Evolutionary conservation across 2,329 filamentous ascomycete species (phyloP), one percentile per base, ranked within the genome.

Genomic region (Thermomyces lanuginosus): DNA sequence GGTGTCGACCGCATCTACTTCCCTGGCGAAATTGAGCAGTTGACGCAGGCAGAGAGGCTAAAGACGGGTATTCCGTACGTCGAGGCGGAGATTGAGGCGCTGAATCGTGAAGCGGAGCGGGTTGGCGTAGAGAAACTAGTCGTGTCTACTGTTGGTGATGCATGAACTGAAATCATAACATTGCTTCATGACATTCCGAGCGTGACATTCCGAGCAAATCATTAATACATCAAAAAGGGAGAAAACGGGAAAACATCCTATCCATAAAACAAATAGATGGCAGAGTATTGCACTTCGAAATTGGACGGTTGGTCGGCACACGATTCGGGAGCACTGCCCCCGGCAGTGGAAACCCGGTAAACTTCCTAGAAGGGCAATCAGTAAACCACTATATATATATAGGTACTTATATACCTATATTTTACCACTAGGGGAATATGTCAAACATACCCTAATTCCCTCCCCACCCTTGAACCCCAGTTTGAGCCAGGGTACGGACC

Each of bases 1-100:
- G 66, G 60, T 1, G 56, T 69, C 3, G 63, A 69, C 5, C 49
- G 60, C 15, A 66, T 72, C 12, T 69, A 63, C 36, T 69, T 66
- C 34, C 66, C 66, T 1, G 66, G 66, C 3, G 66, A 71, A 40
- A 61, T 69, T 28, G 66, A 70, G 40, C 57, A 64, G 32, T 37
- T 64, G 10, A 60, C 44, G 2, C 49, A 59, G 31, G 52, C 61
- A 31, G 48, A 49, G 34, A 47, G 59, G 26, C 37, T 46, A 23
- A 30, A 34, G 22, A 45, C 49, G 16, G 64, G 64, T 0, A 66
- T 69, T 33, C 63, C 63, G 3, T 60, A 57, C 36, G 55, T 59
- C 6, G 42, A 53, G 33, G 51, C 51, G 8, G 64, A 67, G 38
- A 51, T 67, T 28, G 46, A 53, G 16, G 51, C 49, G n/a, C 40